Percentiles rank a stretch among this genome's conserved stretches.
phyloP scores from a whole-genome alignment of 2,329 filamentous ascomycete species.

The Fusarium pseudonygamai region DNA sequence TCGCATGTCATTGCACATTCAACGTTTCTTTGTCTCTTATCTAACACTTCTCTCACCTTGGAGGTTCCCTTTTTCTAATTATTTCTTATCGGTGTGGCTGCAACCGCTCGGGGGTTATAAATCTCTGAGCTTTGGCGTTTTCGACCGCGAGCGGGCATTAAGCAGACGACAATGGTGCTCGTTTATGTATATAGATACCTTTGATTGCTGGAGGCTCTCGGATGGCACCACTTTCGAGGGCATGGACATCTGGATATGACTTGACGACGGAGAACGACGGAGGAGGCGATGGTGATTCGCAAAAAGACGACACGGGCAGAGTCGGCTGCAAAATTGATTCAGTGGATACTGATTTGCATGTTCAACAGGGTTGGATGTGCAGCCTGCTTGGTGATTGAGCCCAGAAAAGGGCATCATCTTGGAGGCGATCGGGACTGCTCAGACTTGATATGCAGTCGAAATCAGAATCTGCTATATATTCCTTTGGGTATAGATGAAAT shows the following conservation, averaged over 20 bases:
- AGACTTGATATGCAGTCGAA: conserved; percentile 31
- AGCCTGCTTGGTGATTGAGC: conserved; percentile 16
- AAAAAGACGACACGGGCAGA: conserved; percentile 32
- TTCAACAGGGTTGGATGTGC: conserved; percentile 30
- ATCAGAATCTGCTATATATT: conserved; percentile 49
- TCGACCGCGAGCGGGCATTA: conserved; percentile 18
- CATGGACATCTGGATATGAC: conserved; percentile 41
- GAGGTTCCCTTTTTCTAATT: conserved; percentile 38
- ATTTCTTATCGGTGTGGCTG: conserved; percentile 27
- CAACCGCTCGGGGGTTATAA: conserved; percentile 1
- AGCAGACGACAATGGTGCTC: conserved; percentile 32
- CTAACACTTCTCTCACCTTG: conserved; percentile 27
- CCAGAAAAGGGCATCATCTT: conserved; percentile 16
- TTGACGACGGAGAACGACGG: conserved; percentile 39
- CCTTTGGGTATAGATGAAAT: conserved; percentile 51
- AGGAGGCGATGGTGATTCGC: conserved; percentile 27
- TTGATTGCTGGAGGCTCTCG: conserved; percentile 33
- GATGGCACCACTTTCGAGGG: conserved; percentile 20
- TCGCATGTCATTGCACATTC: conserved; percentile 32
- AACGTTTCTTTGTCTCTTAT: conserved; percentile 29
- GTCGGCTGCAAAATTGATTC: conserved; percentile 37
- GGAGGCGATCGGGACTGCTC: conserved; percentile 22
- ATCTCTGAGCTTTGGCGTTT: neutral
- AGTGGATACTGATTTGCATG: conserved; percentile 19
- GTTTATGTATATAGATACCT: conserved; percentile 42